Evolutionary conservation across 164 flowering plant species (phyloP), one percentile per base, ranked within the genome.

Genomic region (Santalum album): DNA sequence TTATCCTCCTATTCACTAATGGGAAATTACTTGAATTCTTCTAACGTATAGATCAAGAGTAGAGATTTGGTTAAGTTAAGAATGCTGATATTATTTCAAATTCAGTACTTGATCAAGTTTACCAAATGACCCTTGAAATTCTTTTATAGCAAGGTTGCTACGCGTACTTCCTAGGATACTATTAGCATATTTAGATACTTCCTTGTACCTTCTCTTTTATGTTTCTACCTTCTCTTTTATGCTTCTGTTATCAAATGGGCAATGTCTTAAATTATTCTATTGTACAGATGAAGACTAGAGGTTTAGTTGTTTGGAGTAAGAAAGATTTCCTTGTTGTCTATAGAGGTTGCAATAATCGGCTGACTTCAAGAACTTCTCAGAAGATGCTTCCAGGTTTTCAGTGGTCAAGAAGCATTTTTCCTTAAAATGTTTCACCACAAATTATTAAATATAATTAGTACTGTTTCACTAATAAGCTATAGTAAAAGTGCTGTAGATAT

Each of bases 261-360:
- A n/a, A n/a, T n/a, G n/a, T n/a, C n/a, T n/a, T n/a, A n/a, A n/a
- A n/a, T n/a, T n/a, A n/a, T n/a, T n/a, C 57, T 40, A 17, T 18
- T 10, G 17, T 19, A 48, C 83, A 91, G 98, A 56, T 73, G 17
- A 86, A 88, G 81, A 88, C 95, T 16, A 84, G 89, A 60, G 98
- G 98, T 35, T 62, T 84, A 65, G 96, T 91, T 72, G 81, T 91
- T 16, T 88, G 88, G 88, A 73, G 71, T 19, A 81, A 65, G 69
- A 84, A 88, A 68, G 83, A 84, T 52, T 49, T 58, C 49, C 84
- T 74, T 58, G 90, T 83, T 64, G 69, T 84, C 25, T 91, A 88
- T 54, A 79, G 95, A 79, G 96, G 96, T 43, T 54, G 60, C 49
- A 54, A 64, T 35, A 67, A 77, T 66, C 65, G 43, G 15, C 44